Conservation (phyloP, 495 filamentous ascomycete species). For the Amorphotheca resinae region DNA sequence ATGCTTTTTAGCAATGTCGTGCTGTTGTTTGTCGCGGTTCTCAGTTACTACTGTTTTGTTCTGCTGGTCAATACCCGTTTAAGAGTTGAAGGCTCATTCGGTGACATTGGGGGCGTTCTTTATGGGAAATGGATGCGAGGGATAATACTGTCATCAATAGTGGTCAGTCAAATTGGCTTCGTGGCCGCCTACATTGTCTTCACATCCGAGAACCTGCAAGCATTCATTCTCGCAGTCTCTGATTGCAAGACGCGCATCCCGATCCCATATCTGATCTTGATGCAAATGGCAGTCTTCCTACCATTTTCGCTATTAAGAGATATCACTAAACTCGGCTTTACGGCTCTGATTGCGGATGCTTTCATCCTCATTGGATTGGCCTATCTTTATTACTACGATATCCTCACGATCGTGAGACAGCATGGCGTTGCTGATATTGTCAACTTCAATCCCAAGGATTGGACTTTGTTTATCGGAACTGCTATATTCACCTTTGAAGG, state of each 20-base stretch:
- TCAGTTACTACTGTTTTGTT: conserved; percentile 96
- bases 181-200: conserved; percentile 98
- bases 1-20: conserved; percentile 95
- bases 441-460: conserved; percentile 73
- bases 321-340: conserved; percentile 87
- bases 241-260: conserved; percentile 69
- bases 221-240: conserved; percentile 75
- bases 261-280: conserved; percentile 77
- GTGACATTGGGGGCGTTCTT: conserved; percentile 88
- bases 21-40: conserved; percentile 62
- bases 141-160: conserved; percentile 80
- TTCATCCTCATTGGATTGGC: conserved; percentile 88
- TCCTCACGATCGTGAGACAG: conserved; percentile 66
- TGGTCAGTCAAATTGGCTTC: conserved; percentile 89
- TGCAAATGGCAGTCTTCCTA: conserved; percentile 88
- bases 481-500: conserved; percentile 99
- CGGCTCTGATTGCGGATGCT: conserved; percentile 78
- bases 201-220: conserved; percentile 88
- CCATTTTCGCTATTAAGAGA: conserved; percentile 88
- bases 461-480: conserved; percentile 96
- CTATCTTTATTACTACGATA: conserved; percentile 93
- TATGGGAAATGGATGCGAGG: conserved; percentile 82
- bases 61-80: conserved; percentile 77
- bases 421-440: conserved; percentile 72
- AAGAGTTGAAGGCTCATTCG: conserved; percentile 78